These are phyloP conservation scores for Ogataea philodendri DNA, from an alignment of 805 yeast genomes.

Conservation along the genomic window DNA sequence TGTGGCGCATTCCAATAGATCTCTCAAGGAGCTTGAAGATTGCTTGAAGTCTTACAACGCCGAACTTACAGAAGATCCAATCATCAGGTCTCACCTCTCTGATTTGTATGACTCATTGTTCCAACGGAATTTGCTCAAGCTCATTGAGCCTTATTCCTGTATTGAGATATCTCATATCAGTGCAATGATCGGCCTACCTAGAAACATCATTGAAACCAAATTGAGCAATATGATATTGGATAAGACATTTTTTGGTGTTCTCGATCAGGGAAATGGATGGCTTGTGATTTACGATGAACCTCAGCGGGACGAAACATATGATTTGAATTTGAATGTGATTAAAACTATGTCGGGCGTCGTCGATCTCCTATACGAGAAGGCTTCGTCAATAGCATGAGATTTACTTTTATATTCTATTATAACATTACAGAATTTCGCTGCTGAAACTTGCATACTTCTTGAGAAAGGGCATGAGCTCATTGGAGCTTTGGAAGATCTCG, in stretches of 20 bases:
- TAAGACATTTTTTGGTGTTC: slow-evolving; percentile 90
- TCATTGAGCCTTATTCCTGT: slow-evolving; percentile 93
- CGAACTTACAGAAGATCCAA: slow-evolving; percentile 81
- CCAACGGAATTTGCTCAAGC: slow-evolving; percentile 89
- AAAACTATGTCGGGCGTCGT: slow-evolving; percentile 85
- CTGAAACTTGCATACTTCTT: slow-evolving; percentile 61
- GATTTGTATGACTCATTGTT: slow-evolving; percentile 89
- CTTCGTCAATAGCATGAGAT: slow-evolving; percentile 58
- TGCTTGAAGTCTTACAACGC: slow-evolving; percentile 66
- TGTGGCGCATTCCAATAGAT: slow-evolving; percentile 83
- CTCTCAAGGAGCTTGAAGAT: slow-evolving; percentile 86
- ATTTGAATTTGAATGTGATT: slow-evolving; percentile 80
- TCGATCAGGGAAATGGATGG: slow-evolving; percentile 99
- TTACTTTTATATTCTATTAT: slow-evolving; percentile 42
- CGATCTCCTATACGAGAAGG: slow-evolving; percentile 90
- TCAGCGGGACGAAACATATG: slow-evolving; percentile 82
- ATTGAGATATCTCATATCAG: slow-evolving; percentile 93
- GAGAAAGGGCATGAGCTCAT: slow-evolving; percentile 39
- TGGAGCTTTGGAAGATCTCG: slow-evolving; percentile 58
- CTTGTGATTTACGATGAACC: slow-evolving; percentile 88
- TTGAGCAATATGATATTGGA: slow-evolving; percentile 95
- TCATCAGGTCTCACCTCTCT: slow-evolving; percentile 87
- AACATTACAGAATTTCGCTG: slow-evolving; percentile 24
- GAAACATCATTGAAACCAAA: slow-evolving; percentile 89
- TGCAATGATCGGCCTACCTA: slow-evolving; percentile 80